A percentile compares a stretch with the other conserved stretches of the same genome.
Conservation (phyloP, 257 asterid genomes). For the Plantago major region DNA sequence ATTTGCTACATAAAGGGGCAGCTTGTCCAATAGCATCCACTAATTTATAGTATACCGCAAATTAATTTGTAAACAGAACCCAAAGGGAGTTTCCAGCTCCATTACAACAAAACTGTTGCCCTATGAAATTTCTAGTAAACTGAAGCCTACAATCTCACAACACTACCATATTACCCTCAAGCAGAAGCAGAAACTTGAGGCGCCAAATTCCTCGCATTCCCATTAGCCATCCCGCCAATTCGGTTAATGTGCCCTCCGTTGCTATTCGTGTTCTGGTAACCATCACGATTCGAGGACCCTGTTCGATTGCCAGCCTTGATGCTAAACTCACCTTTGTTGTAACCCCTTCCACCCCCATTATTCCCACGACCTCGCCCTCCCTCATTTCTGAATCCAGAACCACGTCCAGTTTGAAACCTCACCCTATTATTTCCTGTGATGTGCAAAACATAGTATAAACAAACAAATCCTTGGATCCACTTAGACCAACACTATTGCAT, state of each 20-base stretch:
- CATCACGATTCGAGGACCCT: conserved; percentile 45
- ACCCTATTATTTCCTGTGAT: conserved; percentile 53
- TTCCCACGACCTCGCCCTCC: conserved; percentile 57
- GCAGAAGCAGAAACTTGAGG: conserved; percentile 13
- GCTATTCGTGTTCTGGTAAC: too few relatives aligned
- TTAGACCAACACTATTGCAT: too few relatives aligned
- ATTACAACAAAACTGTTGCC: not conserved
- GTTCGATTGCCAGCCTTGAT: conserved; percentile 57
- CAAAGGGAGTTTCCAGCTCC: too few relatives aligned
- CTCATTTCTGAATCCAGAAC: conserved; percentile 74
- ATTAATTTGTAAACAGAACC: not conserved
- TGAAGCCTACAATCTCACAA: not conserved
- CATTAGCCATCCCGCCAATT: conserved; percentile 9
- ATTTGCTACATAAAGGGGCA: too few relatives aligned
- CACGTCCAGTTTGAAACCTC: conserved; percentile 63
- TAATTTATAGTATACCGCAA: too few relatives aligned
- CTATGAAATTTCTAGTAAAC: not conserved
- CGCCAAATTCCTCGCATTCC: not conserved
- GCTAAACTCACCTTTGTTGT: too few relatives aligned
- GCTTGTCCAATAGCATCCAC: too few relatives aligned
- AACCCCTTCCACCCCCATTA: conserved; percentile 56
- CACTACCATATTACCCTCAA: not conserved
- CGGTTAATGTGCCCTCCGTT: too few relatives aligned
- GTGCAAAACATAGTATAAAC: not conserved
- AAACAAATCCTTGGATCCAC: not conserved